Base-by-base conservation (phyloP, 371 early-diverging fungal species). In the Lichtheimia corymbifera region DNA sequence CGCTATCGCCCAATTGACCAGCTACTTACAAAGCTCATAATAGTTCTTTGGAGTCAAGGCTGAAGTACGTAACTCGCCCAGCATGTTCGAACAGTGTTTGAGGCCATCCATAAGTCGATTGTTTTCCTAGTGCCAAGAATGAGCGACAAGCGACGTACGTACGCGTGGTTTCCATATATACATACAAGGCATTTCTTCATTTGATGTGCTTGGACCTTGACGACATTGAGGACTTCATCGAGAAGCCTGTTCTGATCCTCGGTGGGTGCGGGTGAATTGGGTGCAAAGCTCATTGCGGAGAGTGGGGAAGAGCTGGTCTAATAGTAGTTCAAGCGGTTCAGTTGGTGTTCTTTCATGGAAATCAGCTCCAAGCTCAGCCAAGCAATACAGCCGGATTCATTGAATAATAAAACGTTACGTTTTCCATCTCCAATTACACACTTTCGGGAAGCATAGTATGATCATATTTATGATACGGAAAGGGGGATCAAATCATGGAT, bases 1-100 rank as follows among this genome's bases (percentile, higher is more conserved):
- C 17, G 11, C 5, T 52, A 51, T 53, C 50, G 15, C 54, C 56
- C 50, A 1, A 5, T 45, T 17, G 24, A 5, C 40, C 42, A 3
- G 5, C 9, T 27, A 73, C 79, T 64, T 88, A 89, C 94, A 98
- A n/a, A 98, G 89, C 75, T 98, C 97, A 76, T 97, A 97, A 77
- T 97, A 98, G 75, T 91, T 89, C 73, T 96, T 97, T 27, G 97
- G 98, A 0, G 96, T 93, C 55, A 98, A 79, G 4, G 89, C 84
- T 18, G 96, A 93, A 2, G 97, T 95, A 51, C 96, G 86, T 53
- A 98, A 85, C 74, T 98, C 98, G 18, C 91, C 87, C 9, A 97
- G 85, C 95, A 98, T 95, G 40, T 94, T 93, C 4, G 97, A 96
- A 70, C 94, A 92, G 73, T 97, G 93, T 73, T 97, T 97, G 20